A percentile compares a stretch with the other conserved stretches of the same genome.
These are phyloP conservation scores for Citrullus colocynthis DNA, from an alignment of 306 rosid species.

Conservation along the genomic window DNA sequence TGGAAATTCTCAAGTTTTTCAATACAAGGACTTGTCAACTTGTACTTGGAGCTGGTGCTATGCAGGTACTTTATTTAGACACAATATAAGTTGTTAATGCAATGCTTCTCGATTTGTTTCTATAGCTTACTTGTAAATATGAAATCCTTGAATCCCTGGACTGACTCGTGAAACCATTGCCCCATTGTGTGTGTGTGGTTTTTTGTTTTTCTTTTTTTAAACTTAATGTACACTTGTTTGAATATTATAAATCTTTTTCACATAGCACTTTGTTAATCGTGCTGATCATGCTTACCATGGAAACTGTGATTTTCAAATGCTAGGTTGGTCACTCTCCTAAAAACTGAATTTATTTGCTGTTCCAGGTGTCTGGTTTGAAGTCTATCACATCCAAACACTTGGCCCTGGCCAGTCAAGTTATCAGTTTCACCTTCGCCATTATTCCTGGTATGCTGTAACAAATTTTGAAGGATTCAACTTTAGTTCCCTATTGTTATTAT, in stretches of 20 bases:
- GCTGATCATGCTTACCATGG: not conserved
- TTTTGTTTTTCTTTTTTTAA: not conserved
- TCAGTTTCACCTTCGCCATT: slow-evolving; percentile 66
- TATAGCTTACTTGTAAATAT: slow-evolving; percentile 4
- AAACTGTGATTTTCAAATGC: slow-evolving; percentile 7
- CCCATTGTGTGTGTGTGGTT: not conserved
- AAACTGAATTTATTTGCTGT: slow-evolving; percentile 15
- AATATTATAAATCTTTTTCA: not conserved
- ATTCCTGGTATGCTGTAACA: slow-evolving; percentile 69
- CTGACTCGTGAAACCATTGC: not conserved
- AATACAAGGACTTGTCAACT: slow-evolving; percentile 98
- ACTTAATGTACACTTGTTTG: not conserved
- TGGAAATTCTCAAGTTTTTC: slow-evolving; percentile 83
- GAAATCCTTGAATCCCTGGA: not conserved
- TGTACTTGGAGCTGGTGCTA: slow-evolving; percentile 99
- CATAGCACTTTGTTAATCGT: slow-evolving; percentile 1
- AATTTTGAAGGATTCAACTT: not conserved
- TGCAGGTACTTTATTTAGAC: slow-evolving; percentile 65
- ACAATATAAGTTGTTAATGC: not conserved
- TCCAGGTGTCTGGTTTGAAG: slow-evolving; percentile 97
- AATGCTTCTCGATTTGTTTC: not conserved
- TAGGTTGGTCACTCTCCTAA: slow-evolving; percentile 15
- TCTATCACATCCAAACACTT: slow-evolving; percentile 96
- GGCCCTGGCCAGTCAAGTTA: slow-evolving; percentile 99
- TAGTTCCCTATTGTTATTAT: not conserved